Base-by-base conservation (phyloP, 2,329 filamentous ascomycete genomes). In the Ceratocystis huliohia region DNA sequence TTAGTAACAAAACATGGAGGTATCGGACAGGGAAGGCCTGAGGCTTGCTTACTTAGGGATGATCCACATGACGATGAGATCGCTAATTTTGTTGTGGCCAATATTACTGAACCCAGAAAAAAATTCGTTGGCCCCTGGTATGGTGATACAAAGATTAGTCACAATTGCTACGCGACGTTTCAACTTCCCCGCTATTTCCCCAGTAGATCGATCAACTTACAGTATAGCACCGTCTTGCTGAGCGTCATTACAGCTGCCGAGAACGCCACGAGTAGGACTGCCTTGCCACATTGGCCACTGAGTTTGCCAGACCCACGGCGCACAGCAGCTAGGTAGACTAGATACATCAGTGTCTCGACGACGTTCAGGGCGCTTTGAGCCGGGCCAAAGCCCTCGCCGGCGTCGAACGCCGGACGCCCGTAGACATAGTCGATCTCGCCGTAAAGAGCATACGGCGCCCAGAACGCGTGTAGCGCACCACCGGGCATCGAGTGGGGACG, bases 401-500 rank as follows among this genome's bases (percentile, higher is more conserved):
- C 79, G 68, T 88, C 77, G 74, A 82, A 90, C 3, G 88, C 86
- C 71, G 87, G 85, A 79, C 82, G 87, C 50, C 91, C 90, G 77
- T 96, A 96, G 41, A 93, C 80, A 74, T 91, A 80, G 76, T 96
- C 91, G 70, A 96, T 79, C 63, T 80, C 78, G 67, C 87, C 89
- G 77, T 96, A 96, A 1, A 95, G 83, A 72, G 82, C 84, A 76
- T 96, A 96, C 0, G 89, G 90, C 37, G 76, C 78, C 82, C 84
- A 96, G 53, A 96, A 71, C 1, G 88, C 88, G 77, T 95, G 89
- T 64, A 88, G 78, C 61, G 75, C 76, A 17, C 91, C 91, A 70
- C 89, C 89, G 0, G 86, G 84, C 88, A 96, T 94, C 67, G 85
- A 88, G 75, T 87, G 83, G 37, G 91, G 91, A 22, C 91, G 88